A percentile compares a stretch with the other conserved stretches of the same genome.
These are phyloP conservation scores for Sporothrix phasma DNA, from an alignment of 2,329 filamentous ascomycete genomes.

Conservation along the genomic window DNA sequence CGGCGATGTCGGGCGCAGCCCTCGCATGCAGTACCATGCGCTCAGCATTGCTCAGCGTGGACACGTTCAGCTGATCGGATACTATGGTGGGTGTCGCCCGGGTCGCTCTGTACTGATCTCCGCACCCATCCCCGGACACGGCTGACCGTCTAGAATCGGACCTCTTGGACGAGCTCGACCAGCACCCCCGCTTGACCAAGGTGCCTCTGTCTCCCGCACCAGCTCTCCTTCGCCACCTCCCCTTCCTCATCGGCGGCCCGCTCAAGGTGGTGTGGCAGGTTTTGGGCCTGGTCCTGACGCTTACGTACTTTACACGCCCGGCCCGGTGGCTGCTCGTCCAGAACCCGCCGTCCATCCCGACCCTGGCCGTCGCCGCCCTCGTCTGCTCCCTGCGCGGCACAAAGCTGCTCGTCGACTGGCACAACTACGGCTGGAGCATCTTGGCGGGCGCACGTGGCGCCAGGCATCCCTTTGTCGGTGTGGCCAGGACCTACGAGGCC, in stretches of 20 bases:
- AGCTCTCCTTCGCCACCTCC: slow-evolving; percentile 52
- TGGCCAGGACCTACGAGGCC: slow-evolving; percentile 71
- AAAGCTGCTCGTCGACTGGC: slow-evolving; percentile 86
- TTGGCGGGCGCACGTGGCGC: slow-evolving; percentile 52
- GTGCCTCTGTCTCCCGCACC: slow-evolving; percentile 62
- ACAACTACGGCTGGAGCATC: slow-evolving; percentile 97
- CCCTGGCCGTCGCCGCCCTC: slow-evolving; percentile 63
- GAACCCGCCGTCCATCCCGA: slow-evolving; percentile 93
- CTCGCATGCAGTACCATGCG: slow-evolving; percentile 97
- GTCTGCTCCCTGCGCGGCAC: slow-evolving; percentile 70
- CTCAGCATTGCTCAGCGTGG: slow-evolving; percentile 80
- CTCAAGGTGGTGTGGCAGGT: slow-evolving; percentile 82
- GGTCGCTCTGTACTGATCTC: too few species aligned
- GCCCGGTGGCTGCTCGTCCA: slow-evolving; percentile 69
- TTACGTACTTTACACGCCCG: slow-evolving; percentile 66
- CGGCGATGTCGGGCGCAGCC: slow-evolving; percentile 89
- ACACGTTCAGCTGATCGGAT: slow-evolving; percentile 77
- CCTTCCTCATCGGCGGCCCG: slow-evolving; percentile 70
- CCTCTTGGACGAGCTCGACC: slow-evolving; percentile 65
- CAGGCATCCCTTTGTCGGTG: slow-evolving; percentile 61
- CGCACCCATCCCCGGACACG: too few species aligned
- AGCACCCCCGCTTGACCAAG: slow-evolving; percentile 59
- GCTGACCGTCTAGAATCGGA: slow-evolving; percentile 73
- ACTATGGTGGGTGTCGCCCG: slow-evolving; percentile 50
- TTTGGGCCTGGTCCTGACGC: slow-evolving; percentile 55